Evolutionary conservation across 108 stramenopile genomes (phyloP).

Genomic region (Cyclotella sp.): DNA sequence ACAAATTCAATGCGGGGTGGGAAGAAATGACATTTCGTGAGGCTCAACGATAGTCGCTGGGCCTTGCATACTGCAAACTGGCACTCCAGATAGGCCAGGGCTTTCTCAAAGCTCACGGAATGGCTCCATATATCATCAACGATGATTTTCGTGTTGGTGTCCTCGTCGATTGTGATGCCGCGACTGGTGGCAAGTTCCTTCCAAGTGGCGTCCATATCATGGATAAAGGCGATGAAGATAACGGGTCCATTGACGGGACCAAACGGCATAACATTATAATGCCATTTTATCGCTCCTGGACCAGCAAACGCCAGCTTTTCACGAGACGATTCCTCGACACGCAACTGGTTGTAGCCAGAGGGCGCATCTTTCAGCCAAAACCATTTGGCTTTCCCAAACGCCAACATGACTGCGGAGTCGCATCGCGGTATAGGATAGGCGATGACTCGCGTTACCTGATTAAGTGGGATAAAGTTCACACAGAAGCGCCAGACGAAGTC

Average conservation of each 20-base stretch:
- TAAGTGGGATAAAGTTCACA: no score
- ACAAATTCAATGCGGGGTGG: slow-evolving; percentile 23
- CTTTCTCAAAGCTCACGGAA: neutral
- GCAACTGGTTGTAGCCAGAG: no score
- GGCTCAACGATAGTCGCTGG: neutral
- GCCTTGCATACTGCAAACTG: neutral
- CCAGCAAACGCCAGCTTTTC: no score
- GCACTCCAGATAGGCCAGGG: slow-evolving; percentile 1
- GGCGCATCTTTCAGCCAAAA: no score
- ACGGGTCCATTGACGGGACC: slow-evolving; percentile 1
- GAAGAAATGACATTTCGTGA: neutral
- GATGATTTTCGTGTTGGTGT: neutral
- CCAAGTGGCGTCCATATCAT: slow-evolving; percentile 10
- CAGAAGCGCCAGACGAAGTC: no score
- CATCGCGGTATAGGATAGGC: no score
- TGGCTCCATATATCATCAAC: slow-evolving; percentile 7
- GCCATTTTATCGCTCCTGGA: no score
- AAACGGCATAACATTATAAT: slow-evolving; percentile 15
- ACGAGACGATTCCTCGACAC: no score
- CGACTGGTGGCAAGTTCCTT: neutral
- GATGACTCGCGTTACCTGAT: no score
- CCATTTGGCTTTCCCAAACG: no score
- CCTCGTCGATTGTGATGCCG: neutral
- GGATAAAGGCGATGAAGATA: no score
- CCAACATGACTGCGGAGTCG: no score